A percentile compares a stretch with the other conserved stretches of the same genome.
These are phyloP conservation scores for Fraxinus nigra DNA, from an alignment of 305 asterid genomes.

Conservation along the genomic window DNA sequence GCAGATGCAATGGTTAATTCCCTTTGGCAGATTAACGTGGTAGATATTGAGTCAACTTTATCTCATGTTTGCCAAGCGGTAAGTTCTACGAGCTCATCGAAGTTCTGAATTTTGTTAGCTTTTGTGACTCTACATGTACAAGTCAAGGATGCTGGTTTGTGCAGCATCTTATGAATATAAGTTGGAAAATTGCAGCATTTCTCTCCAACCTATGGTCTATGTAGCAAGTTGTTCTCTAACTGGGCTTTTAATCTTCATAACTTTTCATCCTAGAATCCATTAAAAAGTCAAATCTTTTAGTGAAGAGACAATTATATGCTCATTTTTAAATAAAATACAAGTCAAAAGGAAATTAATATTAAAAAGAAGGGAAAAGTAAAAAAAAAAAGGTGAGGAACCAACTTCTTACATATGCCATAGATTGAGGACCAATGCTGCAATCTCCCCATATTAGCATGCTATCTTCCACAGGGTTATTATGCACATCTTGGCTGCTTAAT, in stretches of 20 bases:
- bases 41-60: conserved; percentile 68
- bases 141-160: neutral
- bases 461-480: neutral
- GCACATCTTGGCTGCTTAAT: neutral
- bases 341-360: neutral
- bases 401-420: neutral
- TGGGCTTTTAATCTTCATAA: neutral
- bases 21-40: conserved; percentile 78
- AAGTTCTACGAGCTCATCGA: conserved; percentile 24
- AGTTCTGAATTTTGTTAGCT: neutral
- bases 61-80: conserved; percentile 76
- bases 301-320: neutral
- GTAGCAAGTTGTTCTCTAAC: neutral
- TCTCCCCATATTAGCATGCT: neutral
- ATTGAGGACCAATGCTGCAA: neutral
- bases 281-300: neutral
- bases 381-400: neutral
- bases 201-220: neutral
- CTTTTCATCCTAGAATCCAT: neutral
- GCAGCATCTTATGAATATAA: neutral
- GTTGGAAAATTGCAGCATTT: neutral
- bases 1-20: conserved; percentile 62
- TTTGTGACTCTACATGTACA: neutral
- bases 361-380: neutral
- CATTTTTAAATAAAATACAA: neutral